A percentile compares a stretch with the other conserved stretches of the same genome.
phyloP scores from a whole-genome alignment of 495 filamentous ascomycete species.

The Penicillium antarcticum region DNA sequence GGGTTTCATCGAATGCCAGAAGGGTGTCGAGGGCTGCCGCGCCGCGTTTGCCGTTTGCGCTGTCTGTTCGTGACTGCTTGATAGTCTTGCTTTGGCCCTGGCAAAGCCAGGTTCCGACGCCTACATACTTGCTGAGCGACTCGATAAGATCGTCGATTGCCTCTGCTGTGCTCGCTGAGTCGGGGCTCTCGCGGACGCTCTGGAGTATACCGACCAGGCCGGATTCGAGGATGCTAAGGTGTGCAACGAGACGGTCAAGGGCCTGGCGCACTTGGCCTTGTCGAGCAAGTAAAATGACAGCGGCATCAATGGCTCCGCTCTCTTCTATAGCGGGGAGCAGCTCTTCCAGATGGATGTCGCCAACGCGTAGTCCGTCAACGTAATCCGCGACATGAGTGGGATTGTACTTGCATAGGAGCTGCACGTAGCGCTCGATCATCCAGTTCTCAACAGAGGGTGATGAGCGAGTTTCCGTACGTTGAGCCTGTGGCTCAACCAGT shows the following conservation, averaged over 20 bases:
- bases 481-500: slow-evolving; percentile 65
- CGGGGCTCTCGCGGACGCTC: slow-evolving; percentile 50
- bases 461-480: slow-evolving; percentile 34
- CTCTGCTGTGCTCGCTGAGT: slow-evolving; percentile 50
- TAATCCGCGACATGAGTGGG: slow-evolving; percentile 80
- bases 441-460: slow-evolving; percentile 30
- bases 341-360: slow-evolving; percentile 76
- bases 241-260: slow-evolving; percentile 76
- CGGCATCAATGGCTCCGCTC: slow-evolving; percentile 87
- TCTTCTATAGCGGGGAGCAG: slow-evolving; percentile 84
- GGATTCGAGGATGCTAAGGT: slow-evolving; percentile 74
- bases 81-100: slow-evolving; percentile 77
- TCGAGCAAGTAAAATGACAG: slow-evolving; percentile 83
- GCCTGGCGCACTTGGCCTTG: slow-evolving; percentile 83
- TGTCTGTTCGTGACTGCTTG: slow-evolving; percentile 30
- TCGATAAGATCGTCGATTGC: slow-evolving; percentile 60
- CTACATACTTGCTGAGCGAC: slow-evolving; percentile 79
- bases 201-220: slow-evolving; percentile 71
- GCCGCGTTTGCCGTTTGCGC: slow-evolving; percentile 35
- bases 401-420: slow-evolving; percentile 83
- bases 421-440: slow-evolving; percentile 84
- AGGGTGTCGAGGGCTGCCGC: slow-evolving; percentile 51
- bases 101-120: slow-evolving; percentile 93
- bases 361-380: slow-evolving; percentile 72
- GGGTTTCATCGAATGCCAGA: slow-evolving; percentile 70